phyloP scores from a whole-genome alignment of 2,329 filamentous ascomycete genomes.

The Xylariaceae sp. region DNA sequence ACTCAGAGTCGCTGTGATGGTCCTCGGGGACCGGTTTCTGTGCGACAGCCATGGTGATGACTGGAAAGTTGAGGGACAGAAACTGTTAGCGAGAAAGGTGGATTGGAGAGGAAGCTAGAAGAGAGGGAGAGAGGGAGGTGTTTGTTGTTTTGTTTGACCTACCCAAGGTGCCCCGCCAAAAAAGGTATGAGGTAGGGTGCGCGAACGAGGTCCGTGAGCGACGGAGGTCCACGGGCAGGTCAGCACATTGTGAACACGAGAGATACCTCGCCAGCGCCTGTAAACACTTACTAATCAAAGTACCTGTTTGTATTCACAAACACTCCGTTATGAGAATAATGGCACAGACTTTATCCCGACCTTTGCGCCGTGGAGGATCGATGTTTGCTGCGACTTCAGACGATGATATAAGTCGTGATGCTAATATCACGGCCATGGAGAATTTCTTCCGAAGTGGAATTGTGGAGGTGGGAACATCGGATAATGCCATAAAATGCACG shows the following conservation, averaged over 20 bases:
- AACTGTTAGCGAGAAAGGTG: no score
- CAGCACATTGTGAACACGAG: no score
- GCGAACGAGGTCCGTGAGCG: no score
- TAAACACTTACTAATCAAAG: background rate
- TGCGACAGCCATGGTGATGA: conserved; percentile 14
- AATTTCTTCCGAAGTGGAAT: conserved; percentile 24
- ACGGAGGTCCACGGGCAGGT: no score
- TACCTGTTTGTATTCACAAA: no score
- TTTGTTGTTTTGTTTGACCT: background rate
- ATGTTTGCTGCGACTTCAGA: background rate
- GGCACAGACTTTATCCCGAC: background rate
- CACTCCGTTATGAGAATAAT: background rate
- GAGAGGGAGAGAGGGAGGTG: background rate
- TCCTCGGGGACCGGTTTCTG: conserved; percentile 8
- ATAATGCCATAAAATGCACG: conserved; percentile 22
- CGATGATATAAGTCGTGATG: conserved; percentile 14
- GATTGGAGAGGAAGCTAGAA: background rate
- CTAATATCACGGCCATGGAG: conserved; percentile 27
- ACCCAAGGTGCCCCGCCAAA: conserved; percentile 1
- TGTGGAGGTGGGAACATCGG: conserved; percentile 22
- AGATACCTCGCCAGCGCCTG: no score
- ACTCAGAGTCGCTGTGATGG: conserved; percentile 33
- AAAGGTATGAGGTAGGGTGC: background rate
- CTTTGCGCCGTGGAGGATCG: background rate
- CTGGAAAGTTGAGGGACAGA: background rate